phyloP scores from a whole-genome alignment of 2,329 filamentous ascomycete genomes.

The Onygenales sp. region DNA sequence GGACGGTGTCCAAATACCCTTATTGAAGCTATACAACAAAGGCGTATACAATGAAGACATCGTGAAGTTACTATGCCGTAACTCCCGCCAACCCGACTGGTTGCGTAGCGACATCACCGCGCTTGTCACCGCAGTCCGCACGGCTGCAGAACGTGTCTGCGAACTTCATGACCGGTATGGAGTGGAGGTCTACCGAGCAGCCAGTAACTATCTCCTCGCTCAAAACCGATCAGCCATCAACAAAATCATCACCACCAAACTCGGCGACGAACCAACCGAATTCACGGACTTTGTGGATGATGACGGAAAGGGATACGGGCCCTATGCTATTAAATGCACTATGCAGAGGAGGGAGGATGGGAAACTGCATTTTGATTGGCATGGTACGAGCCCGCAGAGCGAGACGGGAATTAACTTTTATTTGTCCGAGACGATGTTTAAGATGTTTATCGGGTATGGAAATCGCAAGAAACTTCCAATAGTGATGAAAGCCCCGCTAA shows the following conservation, averaged over 20 bases:
- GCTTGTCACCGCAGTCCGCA: slow-evolving; percentile 38
- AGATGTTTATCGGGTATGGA: slow-evolving; percentile 39
- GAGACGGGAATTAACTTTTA: slow-evolving; percentile 41
- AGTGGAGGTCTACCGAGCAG: slow-evolving; percentile 36
- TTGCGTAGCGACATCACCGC: slow-evolving; percentile 36
- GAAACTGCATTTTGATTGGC: slow-evolving; percentile 40
- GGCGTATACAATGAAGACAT: slow-evolving; percentile 37
- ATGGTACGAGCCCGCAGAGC: slow-evolving; percentile 40
- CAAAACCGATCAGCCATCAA: slow-evolving; percentile 37
- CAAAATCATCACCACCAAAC: slow-evolving; percentile 38
- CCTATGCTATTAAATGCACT: slow-evolving; percentile 39
- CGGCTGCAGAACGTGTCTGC: slow-evolving; percentile 35
- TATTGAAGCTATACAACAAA: slow-evolving; percentile 38
- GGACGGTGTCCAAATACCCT: slow-evolving; percentile 42
- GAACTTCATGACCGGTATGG: slow-evolving; percentile 40
- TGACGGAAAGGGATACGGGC: slow-evolving; percentile 37
- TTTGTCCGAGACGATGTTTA: slow-evolving; percentile 42
- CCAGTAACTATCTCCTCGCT: slow-evolving; percentile 35
- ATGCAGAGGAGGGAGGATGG: slow-evolving; percentile 35
- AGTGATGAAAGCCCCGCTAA: neutral
- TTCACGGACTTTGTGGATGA: slow-evolving; percentile 45
- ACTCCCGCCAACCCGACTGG: slow-evolving; percentile 41
- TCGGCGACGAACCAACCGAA: slow-evolving; percentile 31
- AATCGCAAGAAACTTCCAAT: neutral
- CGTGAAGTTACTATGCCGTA: slow-evolving; percentile 38